These are phyloP conservation scores for Dendrobium catenatum DNA, from an alignment of 106 monocot genomes.

Conservation along the genomic window DNA sequence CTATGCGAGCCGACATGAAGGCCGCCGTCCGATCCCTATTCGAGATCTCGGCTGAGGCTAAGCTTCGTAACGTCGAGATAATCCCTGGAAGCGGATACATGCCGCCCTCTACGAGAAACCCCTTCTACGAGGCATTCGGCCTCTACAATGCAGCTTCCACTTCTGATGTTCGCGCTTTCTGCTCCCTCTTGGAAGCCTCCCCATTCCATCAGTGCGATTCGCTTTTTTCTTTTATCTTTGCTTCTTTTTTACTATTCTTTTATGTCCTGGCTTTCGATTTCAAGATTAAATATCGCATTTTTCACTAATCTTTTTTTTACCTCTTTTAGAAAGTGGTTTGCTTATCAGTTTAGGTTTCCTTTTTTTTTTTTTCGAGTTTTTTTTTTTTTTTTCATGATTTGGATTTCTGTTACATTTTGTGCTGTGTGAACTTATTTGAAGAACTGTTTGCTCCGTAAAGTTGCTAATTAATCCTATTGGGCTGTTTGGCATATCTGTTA, in stretches of 20 bases:
- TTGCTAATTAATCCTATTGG: no score
- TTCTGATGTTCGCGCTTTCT: conserved; percentile 44
- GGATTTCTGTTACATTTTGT: no score
- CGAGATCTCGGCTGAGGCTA: conserved; percentile 43
- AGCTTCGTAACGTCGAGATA: conserved; percentile 31
- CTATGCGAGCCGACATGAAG: conserved; percentile 44
- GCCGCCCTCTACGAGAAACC: conserved; percentile 27
- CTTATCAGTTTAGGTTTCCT: no score
- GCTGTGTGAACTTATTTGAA: no score
- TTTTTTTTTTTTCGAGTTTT: no score
- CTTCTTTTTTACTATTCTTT: not conserved
- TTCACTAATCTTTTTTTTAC: no score
- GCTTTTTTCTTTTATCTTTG: no score
- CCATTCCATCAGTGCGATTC: conserved; percentile 15
- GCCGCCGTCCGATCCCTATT: conserved; percentile 37
- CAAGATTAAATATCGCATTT: not conserved
- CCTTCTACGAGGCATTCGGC: conserved; percentile 55
- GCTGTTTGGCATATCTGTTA: no score
- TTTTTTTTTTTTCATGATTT: no score
- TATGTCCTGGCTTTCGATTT: not conserved
- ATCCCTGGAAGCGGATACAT: conserved; percentile 51
- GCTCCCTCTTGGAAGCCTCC: conserved; percentile 30
- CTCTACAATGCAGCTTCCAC: conserved; percentile 37
- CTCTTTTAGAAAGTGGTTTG: no score
- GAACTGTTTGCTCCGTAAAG: no score